A percentile compares a stretch with the other conserved stretches of the same genome.
Conservation (phyloP, 2,329 filamentous ascomycete genomes). For the Verticillium isaacii region DNA sequence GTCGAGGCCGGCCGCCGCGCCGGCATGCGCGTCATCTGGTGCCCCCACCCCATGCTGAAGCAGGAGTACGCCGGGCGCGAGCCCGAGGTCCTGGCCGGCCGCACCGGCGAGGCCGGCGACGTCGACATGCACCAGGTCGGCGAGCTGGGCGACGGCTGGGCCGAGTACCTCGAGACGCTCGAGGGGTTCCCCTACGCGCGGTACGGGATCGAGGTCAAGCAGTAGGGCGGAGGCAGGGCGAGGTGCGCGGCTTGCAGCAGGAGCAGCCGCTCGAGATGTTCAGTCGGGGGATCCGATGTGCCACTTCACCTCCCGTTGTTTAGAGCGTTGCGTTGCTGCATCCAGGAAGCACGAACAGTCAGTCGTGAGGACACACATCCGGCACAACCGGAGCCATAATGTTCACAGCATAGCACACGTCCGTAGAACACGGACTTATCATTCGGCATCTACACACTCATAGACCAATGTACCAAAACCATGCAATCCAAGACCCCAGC, state of each 20-base stretch:
- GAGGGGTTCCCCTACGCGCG: slow-evolving; percentile 53
- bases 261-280: too few species aligned
- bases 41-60: slow-evolving; percentile 74
- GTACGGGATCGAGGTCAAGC: slow-evolving; percentile 51
- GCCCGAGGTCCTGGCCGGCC: slow-evolving; percentile 75
- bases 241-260: too few species aligned
- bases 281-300: too few species aligned
- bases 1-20: slow-evolving; percentile 87
- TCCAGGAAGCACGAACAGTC: too few species aligned
- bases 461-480: neutral
- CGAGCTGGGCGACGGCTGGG: slow-evolving; percentile 57
- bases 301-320: too few species aligned
- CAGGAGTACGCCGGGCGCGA: slow-evolving; percentile 73
- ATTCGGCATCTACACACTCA: neutral
- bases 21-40: slow-evolving; percentile 93
- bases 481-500: neutral
- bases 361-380: too few species aligned
- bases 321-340: too few species aligned
- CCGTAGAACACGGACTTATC: neutral
- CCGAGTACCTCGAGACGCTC: slow-evolving; percentile 46
- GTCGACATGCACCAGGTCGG: slow-evolving; percentile 53
- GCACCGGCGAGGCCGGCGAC: slow-evolving; percentile 62
- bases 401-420: neutral
- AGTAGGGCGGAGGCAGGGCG: slow-evolving; percentile 19
- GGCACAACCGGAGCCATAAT: neutral